Evolutionary conservation across 768 basidiomycete genomes (phyloP).

Genomic region (Lactarius akahatsu): DNA sequence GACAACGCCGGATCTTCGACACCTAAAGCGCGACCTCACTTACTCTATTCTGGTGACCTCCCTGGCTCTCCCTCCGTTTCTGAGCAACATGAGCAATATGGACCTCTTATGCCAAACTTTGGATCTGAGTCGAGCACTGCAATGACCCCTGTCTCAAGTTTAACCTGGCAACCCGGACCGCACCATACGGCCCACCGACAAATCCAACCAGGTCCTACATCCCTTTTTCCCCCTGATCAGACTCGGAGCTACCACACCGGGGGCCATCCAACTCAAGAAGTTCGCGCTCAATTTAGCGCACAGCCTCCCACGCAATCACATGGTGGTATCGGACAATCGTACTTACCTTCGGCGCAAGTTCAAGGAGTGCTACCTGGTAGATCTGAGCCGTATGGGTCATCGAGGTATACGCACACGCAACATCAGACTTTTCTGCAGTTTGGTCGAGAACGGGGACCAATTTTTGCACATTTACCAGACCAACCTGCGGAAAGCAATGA

Average conservation of each 20-base stretch:
- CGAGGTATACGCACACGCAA: not conserved
- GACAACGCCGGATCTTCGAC: conserved; percentile 13
- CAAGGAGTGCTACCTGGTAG: not conserved
- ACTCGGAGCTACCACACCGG: conserved; percentile 21
- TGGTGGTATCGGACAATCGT: not conserved
- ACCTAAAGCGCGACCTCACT: conserved; percentile 2
- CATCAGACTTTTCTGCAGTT: not conserved
- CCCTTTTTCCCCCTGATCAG: conserved; percentile 30
- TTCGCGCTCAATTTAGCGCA: not conserved
- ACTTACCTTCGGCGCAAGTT: not conserved
- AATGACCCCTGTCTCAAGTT: conserved; percentile 1
- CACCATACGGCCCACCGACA: conserved; percentile 14
- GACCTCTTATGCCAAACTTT: not conserved
- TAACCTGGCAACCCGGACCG: conserved; percentile 18
- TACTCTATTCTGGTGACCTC: not conserved
- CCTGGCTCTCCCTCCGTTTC: conserved; percentile 1
- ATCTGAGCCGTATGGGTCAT: conserved; percentile 10
- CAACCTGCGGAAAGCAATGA: not conserved
- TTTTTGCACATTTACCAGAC: not conserved
- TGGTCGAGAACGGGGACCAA: not conserved
- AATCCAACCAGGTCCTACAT: conserved; percentile 23
- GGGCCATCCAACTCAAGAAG: conserved; percentile 9
- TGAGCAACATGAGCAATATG: not conserved
- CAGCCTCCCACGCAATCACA: not conserved
- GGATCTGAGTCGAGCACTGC: not conserved